Percentiles rank a stretch among this genome's conserved stretches.
Conservation (phyloP, 495 filamentous ascomycete genomes). For the Acidomyces sp. region DNA sequence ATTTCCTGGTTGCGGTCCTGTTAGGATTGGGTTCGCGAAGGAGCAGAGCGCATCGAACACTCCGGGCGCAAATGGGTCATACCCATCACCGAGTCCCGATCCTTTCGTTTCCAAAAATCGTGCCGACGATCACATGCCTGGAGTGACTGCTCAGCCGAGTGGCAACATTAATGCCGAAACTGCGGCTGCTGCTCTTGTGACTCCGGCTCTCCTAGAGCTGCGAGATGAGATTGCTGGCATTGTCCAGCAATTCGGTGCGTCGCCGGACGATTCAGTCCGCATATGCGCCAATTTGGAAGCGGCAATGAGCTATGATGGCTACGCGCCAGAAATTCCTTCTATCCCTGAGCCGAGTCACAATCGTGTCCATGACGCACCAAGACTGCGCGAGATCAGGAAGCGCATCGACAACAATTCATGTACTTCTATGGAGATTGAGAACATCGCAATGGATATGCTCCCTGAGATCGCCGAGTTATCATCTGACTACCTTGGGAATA, state of each 20-base stretch:
- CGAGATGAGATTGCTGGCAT: slow-evolving; percentile 72
- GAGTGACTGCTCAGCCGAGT: slow-evolving; percentile 30
- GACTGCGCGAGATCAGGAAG: slow-evolving; percentile 91
- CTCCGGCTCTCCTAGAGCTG: slow-evolving; percentile 61
- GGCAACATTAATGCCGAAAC: slow-evolving; percentile 30
- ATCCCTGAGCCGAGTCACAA: slow-evolving; percentile 81
- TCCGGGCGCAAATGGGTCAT: slow-evolving; percentile 66
- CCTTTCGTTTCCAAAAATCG: slow-evolving; percentile 41
- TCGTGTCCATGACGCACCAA: slow-evolving; percentile 85
- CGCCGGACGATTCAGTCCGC: slow-evolving; percentile 58
- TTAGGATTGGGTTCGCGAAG: slow-evolving; percentile 93
- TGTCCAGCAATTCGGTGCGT: slow-evolving; percentile 78
- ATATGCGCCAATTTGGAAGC: slow-evolving; percentile 61
- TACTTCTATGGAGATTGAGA: slow-evolving; percentile 76
- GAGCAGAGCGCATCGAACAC: slow-evolving; percentile 78
- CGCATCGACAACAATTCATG: slow-evolving; percentile 89
- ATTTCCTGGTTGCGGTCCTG: slow-evolving; percentile 89
- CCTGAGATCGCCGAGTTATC: slow-evolving; percentile 90
- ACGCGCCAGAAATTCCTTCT: slow-evolving; percentile 73
- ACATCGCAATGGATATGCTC: slow-evolving; percentile 82
- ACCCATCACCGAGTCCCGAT: slow-evolving; percentile 92
- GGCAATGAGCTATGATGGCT: slow-evolving; percentile 60
- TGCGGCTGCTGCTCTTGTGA: slow-evolving; percentile 35
- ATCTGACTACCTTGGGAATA: slow-evolving; percentile 94
- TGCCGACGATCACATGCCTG: slow-evolving; percentile 23